Conservation (phyloP, 805 yeast species). For the Metschnikowia similis region DNA sequence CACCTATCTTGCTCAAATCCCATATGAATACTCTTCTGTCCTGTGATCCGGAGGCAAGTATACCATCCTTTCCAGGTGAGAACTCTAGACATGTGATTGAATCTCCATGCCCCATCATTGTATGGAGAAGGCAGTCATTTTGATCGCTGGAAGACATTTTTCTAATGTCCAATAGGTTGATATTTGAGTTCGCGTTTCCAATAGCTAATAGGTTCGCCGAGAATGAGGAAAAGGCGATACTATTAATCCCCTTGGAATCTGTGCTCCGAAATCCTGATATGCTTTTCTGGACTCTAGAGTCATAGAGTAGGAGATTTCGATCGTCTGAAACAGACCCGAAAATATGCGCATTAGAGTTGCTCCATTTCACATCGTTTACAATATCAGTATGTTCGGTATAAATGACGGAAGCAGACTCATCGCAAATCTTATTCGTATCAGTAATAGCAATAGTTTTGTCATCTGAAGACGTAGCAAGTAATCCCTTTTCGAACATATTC, state of each 20-base stretch:
- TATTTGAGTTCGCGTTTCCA: slow-evolving; percentile 66
- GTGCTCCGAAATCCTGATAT: slow-evolving; percentile 22
- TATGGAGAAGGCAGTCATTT: slow-evolving; percentile 46
- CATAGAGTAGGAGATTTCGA: slow-evolving; percentile 49
- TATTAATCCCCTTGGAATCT: slow-evolving; percentile 47
- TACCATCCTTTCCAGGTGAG: slow-evolving; percentile 72
- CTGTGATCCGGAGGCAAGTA: slow-evolving; percentile 70
- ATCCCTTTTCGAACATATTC: slow-evolving; percentile 47
- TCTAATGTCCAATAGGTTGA: slow-evolving; percentile 63
- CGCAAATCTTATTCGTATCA: slow-evolving; percentile 34
- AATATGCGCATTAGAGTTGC: slow-evolving; percentile 42
- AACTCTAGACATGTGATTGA: slow-evolving; percentile 71
- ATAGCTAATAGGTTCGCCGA: slow-evolving; percentile 59
- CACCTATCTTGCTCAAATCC: slow-evolving; percentile 78
- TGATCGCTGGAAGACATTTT: slow-evolving; percentile 21
- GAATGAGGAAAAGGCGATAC: slow-evolving; percentile 62
- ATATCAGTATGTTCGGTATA: slow-evolving; percentile 46
- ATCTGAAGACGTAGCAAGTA: slow-evolving; percentile 59
- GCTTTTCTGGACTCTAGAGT: slow-evolving; percentile 38
- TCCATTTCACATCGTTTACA: slow-evolving; percentile 78
- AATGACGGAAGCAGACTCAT: slow-evolving; percentile 4
- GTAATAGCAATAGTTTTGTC: slow-evolving; percentile 62
- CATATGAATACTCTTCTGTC: slow-evolving; percentile 77
- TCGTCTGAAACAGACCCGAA: slow-evolving; percentile 80
- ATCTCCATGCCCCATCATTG: slow-evolving; percentile 78